Base-by-base conservation (phyloP, 139 green algal genomes). In the Choricystis sp. region DNA sequence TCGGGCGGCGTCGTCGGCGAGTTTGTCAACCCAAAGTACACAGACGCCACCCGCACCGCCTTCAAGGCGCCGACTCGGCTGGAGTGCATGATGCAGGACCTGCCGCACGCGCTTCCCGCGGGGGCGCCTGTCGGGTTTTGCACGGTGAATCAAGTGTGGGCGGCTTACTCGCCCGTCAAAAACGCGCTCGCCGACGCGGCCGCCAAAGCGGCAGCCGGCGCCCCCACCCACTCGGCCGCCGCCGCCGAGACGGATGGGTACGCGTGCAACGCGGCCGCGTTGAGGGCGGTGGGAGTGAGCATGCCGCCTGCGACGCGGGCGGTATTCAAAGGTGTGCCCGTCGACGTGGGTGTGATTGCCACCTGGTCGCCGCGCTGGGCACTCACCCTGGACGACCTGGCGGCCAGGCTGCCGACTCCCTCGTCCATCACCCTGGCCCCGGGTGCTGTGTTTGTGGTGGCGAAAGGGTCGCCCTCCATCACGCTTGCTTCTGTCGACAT, bases 71-170 rank as follows among this genome's bases (percentile, higher is more conserved):
- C 77, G 71, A 98, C 93, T 2, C 83, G 93, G 2, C 81, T 98
- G n/a, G 93, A 99, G 78, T 98, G 93, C 83, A 97, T 99, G 93
- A 99, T 99, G 93, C 92, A 96, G 75, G 93, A 95, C 72, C 92
- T 88, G 66, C 85, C 88, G n/a, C 85, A 88, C 63, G 79, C 65
- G 1, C 76, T 95, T 63, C 78, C 80, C 3, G 23, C 69, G 31
- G 60, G 29, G 31, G 80, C 87, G 29, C 76, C 76, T 9, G 86
- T 98, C 1, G 92, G 93, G 49, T 98, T 97, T 83, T 97, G 88
- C 3, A 78, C 85, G 26, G 79, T 96, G 69, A 94, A 92, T 52
- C 83, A 93, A 77, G 88, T 92, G 57, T 98, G 90, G 90, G 82
- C 86, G 1, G 86, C 83, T 5, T 99, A 98, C 77, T 91, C 79